These are phyloP conservation scores for Ambrosia hybrid DNA, from an alignment of 140 eudicot genomes.

Conservation along the genomic window DNA sequence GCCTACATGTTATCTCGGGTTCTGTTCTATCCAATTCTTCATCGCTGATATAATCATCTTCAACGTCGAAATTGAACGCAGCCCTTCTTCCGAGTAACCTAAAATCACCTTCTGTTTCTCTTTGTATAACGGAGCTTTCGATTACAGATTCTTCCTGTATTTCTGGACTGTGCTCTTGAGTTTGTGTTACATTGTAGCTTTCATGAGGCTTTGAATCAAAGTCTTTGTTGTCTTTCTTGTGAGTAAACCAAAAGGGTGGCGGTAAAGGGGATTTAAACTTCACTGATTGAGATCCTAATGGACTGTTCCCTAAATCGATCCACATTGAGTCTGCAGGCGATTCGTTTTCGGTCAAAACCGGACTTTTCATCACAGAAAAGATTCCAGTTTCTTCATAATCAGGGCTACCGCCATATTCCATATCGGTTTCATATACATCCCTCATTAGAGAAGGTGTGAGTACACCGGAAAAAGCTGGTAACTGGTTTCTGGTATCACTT, in stretches of 20 bases:
- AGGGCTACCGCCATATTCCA: slow-evolving; percentile 72
- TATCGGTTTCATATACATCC: slow-evolving; percentile 72
- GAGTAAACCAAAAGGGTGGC: slow-evolving; percentile 74
- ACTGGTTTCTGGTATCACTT: slow-evolving; percentile 50
- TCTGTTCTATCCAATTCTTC: slow-evolving; percentile 31
- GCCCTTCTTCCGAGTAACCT: slow-evolving; percentile 57
- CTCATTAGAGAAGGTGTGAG: slow-evolving; percentile 74
- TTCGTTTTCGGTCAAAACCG: slow-evolving; percentile 73
- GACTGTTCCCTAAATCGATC: slow-evolving; percentile 85
- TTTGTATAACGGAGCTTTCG: slow-evolving; percentile 73
- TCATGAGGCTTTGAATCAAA: slow-evolving; percentile 29
- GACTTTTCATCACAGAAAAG: slow-evolving; percentile 80
- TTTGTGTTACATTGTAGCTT: slow-evolving; percentile 27
- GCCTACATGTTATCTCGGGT: slow-evolving; percentile 47
- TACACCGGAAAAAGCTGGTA: slow-evolving; percentile 96
- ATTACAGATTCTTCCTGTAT: slow-evolving; percentile 53
- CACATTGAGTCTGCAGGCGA: slow-evolving; percentile 75
- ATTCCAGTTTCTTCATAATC: slow-evolving; percentile 72
- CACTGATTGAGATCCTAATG: slow-evolving; percentile 47
- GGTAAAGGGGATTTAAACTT: slow-evolving; percentile 54
- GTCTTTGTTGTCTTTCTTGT: slow-evolving; percentile 44
- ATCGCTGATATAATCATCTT: slow-evolving; percentile 26
- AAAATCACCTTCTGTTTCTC: slow-evolving; percentile 90
- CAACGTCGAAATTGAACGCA: slow-evolving; percentile 41
- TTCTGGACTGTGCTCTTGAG: slow-evolving; percentile 47